Conservation (phyloP, 2,329 filamentous ascomycete genomes). For the Microsporum ferrugineum region DNA sequence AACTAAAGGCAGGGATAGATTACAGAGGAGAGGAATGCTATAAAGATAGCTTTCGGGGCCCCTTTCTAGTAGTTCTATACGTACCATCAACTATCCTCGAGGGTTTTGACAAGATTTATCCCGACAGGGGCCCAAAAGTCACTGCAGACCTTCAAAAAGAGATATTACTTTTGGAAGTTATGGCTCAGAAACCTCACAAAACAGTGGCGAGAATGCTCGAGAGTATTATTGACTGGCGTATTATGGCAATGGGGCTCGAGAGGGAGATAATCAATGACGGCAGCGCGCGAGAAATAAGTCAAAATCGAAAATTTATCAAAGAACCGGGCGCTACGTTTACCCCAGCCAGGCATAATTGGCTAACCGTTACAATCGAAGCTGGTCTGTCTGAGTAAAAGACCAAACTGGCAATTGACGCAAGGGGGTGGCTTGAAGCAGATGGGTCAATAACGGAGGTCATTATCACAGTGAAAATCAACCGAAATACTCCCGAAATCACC, state of each 20-base stretch:
- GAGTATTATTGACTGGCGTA: neutral
- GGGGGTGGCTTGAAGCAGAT: constrained; percentile 1
- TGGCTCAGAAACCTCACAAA: neutral
- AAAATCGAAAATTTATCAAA: neutral
- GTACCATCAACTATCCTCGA: neutral
- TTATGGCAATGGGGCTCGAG: neutral
- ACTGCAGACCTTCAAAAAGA: neutral
- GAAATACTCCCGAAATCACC: neutral
- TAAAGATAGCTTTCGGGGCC: neutral
- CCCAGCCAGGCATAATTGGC: neutral
- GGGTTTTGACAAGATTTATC: neutral
- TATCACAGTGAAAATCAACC: neutral
- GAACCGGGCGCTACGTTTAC: neutral
- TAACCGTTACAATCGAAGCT: neutral
- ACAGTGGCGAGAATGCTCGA: neutral
- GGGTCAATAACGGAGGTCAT: neutral
- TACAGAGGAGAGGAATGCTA: neutral
- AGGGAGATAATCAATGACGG: neutral
- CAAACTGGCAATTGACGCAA: constrained; percentile 3
- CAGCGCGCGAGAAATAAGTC: neutral
- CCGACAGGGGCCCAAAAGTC: neutral
- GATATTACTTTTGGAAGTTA: neutral
- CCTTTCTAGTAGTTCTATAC: neutral
- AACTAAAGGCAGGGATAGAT: neutral
- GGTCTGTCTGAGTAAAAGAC: neutral